Evolutionary conservation across 257 asterid genomes (phyloP).

Genomic region (Nemophila menziesii): DNA sequence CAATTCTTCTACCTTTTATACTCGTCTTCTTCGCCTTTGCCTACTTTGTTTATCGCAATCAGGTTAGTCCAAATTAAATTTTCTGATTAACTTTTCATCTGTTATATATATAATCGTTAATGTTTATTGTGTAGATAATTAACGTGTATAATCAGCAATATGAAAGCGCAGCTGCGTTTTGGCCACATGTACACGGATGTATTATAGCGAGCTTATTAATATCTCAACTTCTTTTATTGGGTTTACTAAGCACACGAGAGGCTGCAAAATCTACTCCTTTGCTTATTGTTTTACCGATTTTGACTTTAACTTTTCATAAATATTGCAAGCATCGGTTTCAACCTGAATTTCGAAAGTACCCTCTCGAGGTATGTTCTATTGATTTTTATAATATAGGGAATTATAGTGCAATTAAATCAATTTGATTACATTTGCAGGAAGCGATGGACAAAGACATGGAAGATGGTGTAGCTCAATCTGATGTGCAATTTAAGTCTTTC

Average conservation of each 20-base stretch:
- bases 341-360: constrained; percentile 85
- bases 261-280: constrained; percentile 92
- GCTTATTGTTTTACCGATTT: constrained; percentile 53
- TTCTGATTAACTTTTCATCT: too few species aligned
- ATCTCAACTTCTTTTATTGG: constrained; percentile 79
- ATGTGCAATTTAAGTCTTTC: constrained; percentile 40
- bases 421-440: constrained; percentile 43
- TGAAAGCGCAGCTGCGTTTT: constrained; percentile 92
- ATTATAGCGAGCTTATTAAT: constrained; percentile 76
- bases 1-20: constrained; percentile 89
- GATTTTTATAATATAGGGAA: too few species aligned
- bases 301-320: constrained; percentile 70
- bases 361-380: constrained; percentile 60
- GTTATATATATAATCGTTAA: background rate
- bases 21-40: constrained; percentile 89
- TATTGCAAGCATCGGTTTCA: constrained; percentile 93
- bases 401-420: background rate
- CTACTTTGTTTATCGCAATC: constrained; percentile 87
- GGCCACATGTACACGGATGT: constrained; percentile 94
- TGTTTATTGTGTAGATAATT: constrained; percentile 43
- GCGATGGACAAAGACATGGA: constrained; percentile 71
- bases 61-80: too few species aligned
- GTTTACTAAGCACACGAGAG: constrained; percentile 70
- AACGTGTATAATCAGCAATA: constrained; percentile 82
- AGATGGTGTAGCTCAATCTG: constrained; percentile 42